Evolutionary conservation across 805 yeast genomes (phyloP).

Genomic region (Yamadazyma scolyti): DNA sequence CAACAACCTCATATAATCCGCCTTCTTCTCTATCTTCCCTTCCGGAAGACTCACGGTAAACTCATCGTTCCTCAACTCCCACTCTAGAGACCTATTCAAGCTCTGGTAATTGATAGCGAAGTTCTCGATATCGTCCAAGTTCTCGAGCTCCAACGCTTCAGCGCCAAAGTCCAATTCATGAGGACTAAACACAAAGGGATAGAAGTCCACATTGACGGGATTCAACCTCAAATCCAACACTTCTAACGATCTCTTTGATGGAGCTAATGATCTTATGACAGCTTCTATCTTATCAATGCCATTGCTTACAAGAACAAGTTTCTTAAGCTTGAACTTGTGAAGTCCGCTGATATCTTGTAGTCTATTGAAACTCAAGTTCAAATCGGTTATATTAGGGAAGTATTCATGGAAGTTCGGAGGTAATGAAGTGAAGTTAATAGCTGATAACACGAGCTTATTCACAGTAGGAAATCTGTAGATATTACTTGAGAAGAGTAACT

Average conservation of each 20-base stretch:
- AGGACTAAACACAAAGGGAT: slow-evolving; percentile 53
- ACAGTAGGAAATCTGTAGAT: slow-evolving; percentile 29
- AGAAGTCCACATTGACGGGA: slow-evolving; percentile 42
- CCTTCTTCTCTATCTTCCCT: slow-evolving; percentile 17
- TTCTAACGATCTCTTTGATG: slow-evolving; percentile 28
- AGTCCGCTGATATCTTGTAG: slow-evolving; percentile 33
- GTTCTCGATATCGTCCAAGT: slow-evolving; percentile 50
- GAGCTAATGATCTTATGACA: slow-evolving; percentile 27
- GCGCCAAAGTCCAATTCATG: slow-evolving; percentile 28
- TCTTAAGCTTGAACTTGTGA: slow-evolving; percentile 28
- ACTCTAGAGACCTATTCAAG: slow-evolving; percentile 33
- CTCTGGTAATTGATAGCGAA: slow-evolving; percentile 46
- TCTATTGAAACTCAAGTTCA: slow-evolving; percentile 50
- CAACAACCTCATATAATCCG: slow-evolving; percentile 31
- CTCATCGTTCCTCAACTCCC: slow-evolving; percentile 36
- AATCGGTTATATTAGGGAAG: slow-evolving; percentile 46
- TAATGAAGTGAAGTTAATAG: slow-evolving; percentile 38
- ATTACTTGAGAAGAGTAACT: slow-evolving; percentile 8
- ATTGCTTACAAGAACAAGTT: slow-evolving; percentile 45
- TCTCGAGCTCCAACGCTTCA: slow-evolving; percentile 41
- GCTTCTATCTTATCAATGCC: slow-evolving; percentile 30
- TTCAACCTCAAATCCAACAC: slow-evolving; percentile 49
- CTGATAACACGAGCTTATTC: slow-evolving; percentile 40
- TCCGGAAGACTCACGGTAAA: slow-evolving; percentile 22
- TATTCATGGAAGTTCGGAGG: slow-evolving; percentile 34